These are phyloP conservation scores for Aspergillus sp. DNA, from an alignment of 2,329 filamentous ascomycete genomes.

Conservation along the genomic window DNA sequence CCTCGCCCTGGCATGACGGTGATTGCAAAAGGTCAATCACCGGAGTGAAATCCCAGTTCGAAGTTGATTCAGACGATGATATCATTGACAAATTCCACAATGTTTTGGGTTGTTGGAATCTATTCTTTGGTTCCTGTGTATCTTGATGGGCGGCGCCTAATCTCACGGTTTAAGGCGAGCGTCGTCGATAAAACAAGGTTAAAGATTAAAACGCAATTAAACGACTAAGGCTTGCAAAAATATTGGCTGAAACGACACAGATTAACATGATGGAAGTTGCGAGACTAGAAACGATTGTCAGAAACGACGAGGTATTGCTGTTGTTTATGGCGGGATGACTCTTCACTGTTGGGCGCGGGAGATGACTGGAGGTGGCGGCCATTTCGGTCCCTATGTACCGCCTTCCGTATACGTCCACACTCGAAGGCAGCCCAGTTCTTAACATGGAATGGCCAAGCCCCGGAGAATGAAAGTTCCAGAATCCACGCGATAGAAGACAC, in stretches of 20 bases:
- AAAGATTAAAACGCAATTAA: neutral
- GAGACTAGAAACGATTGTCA: slow-evolving; percentile 11
- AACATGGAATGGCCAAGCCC: neutral
- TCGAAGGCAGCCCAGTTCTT: too few relatives aligned
- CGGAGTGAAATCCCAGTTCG: slow-evolving; percentile 47
- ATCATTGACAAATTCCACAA: slow-evolving; percentile 29
- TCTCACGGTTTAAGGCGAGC: neutral
- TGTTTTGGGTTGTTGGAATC: neutral
- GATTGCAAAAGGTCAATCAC: slow-evolving; percentile 46
- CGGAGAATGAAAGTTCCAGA: slow-evolving; percentile 1
- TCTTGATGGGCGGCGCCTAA: neutral
- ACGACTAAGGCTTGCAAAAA: neutral
- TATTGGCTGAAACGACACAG: neutral
- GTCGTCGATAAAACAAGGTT: neutral
- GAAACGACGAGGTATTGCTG: neutral
- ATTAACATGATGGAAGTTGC: slow-evolving; percentile 21
- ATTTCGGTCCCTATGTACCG: neutral
- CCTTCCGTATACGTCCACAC: neutral
- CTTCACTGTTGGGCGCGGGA: neutral
- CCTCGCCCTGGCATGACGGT: slow-evolving; percentile 22
- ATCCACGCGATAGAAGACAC: neutral
- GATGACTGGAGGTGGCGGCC: neutral
- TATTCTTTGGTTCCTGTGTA: neutral
- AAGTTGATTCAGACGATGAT: slow-evolving; percentile 24
- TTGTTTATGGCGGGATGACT: slow-evolving; percentile 4